Percentiles rank a stretch among this genome's conserved stretches.
Conservation (phyloP, 441 rosid species). For the Eugenia klotzschiana region DNA sequence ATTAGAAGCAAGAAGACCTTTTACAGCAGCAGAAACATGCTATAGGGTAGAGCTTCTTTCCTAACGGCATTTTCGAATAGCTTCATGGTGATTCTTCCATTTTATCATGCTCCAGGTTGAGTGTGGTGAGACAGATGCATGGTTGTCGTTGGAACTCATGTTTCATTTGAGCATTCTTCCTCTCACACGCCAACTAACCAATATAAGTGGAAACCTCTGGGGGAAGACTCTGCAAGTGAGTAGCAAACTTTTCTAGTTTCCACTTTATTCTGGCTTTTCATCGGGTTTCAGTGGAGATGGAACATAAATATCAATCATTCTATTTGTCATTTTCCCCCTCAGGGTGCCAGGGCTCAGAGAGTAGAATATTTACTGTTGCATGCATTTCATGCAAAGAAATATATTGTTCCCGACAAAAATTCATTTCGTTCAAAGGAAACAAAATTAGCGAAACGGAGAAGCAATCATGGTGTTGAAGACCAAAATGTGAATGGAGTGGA, state of each 20-base stretch:
- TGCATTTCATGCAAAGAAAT: slow-evolving; percentile 84
- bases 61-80: not conserved
- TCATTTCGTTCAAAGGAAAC: slow-evolving; percentile 41
- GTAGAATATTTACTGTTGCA: slow-evolving; percentile 87
- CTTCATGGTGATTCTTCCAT: not conserved
- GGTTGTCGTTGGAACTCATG: slow-evolving; percentile 99
- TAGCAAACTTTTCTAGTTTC: not conserved
- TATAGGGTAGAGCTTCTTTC: not conserved
- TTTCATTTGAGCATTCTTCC: slow-evolving; percentile 92
- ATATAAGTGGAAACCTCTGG: slow-evolving; percentile 98
- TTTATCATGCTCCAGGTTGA: slow-evolving; percentile 43
- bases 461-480: slow-evolving; percentile 30
- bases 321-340: slow-evolving; percentile 6
- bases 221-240: slow-evolving; percentile 93
- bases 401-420: slow-evolving; percentile 82
- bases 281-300: not conserved
- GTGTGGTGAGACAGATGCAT: slow-evolving; percentile 93
- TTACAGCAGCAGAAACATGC: not conserved
- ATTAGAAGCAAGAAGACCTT: not conserved
- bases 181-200: slow-evolving; percentile 90
- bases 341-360: slow-evolving; percentile 99
- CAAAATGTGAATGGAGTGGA: slow-evolving; percentile 33
- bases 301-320: not conserved
- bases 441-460: slow-evolving; percentile 43
- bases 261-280: not conserved